Conservation (phyloP, 768 basidiomycete species). For the Leccinum pellstonianum region DNA sequence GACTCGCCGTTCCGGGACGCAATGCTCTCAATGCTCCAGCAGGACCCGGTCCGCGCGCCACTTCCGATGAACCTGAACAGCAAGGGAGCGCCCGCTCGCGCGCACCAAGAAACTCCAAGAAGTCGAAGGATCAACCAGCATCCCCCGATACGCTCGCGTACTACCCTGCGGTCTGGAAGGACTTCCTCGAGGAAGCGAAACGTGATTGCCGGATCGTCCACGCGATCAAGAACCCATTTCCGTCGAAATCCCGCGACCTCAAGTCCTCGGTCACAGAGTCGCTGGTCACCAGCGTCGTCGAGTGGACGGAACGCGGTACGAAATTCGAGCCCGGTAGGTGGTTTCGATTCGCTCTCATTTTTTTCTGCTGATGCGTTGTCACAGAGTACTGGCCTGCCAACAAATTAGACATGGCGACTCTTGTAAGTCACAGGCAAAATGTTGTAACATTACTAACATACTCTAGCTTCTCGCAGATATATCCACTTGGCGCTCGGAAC, state of each 20-base stretch:
- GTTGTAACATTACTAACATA: not conserved
- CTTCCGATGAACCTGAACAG: not conserved
- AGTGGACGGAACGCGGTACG: not conserved
- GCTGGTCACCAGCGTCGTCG: not conserved
- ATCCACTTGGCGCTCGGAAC: no score
- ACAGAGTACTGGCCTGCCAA: no score
- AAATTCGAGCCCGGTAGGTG: not conserved
- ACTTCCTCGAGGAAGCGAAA: no score
- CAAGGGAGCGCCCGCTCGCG: no score
- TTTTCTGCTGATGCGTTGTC: no score
- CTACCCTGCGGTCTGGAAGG: no score
- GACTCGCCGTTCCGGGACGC: not conserved
- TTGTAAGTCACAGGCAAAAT: not conserved
- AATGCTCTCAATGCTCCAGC: not conserved
- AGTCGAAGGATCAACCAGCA: no score
- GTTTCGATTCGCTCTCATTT: not conserved
- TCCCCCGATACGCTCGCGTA: no score
- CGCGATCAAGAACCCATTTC: no score
- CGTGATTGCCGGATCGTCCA: no score
- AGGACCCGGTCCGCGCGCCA: not conserved
- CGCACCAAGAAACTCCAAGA: no score
- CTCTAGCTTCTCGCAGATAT: no score
- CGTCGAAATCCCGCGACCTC: not conserved
- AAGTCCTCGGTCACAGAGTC: not conserved
- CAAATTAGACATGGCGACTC: not conserved